Percentiles rank a stretch among this genome's conserved stretches.
Conservation (phyloP, 2,329 filamentous ascomycete species). For the Fusarium citri region DNA sequence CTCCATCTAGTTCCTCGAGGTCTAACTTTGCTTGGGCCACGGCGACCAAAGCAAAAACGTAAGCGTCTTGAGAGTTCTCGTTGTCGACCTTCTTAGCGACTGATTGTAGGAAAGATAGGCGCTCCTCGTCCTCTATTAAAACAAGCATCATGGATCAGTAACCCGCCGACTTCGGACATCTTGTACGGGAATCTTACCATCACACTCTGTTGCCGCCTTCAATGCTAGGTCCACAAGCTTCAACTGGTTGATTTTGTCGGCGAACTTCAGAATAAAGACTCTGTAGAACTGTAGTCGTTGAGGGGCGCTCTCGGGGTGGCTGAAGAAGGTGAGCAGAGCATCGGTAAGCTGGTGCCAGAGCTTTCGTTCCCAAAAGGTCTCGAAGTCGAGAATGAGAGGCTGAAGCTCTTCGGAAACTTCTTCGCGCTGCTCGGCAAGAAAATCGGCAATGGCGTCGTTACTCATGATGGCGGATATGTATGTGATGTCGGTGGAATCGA, state of each 20-base stretch:
- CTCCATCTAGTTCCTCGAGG: conserved; percentile 81
- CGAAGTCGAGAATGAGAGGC: conserved; percentile 87
- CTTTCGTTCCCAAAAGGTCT: conserved; percentile 98
- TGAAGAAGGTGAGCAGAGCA: conserved; percentile 88
- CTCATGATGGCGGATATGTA: conserved; percentile 69
- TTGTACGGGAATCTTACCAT: conserved; percentile 64
- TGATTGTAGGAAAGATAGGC: conserved; percentile 83
- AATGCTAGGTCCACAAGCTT: conserved; percentile 94
- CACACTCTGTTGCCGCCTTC: conserved; percentile 86
- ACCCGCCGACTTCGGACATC: conserved; percentile 18
- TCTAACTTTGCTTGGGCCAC: conserved; percentile 89
- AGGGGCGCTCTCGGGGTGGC: conserved; percentile 79
- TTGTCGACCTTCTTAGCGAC: conserved; percentile 91
- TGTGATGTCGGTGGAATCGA: conserved; percentile 14
- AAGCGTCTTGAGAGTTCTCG: conserved; percentile 92
- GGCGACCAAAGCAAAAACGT: conserved; percentile 92
- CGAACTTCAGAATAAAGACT: conserved; percentile 94
- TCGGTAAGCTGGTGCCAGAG: conserved; percentile 99
- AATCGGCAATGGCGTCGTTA: conserved; percentile 88
- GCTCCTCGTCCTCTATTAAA: conserved; percentile 81
- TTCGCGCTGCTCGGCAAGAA: conserved; percentile 91
- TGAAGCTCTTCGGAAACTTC: conserved; percentile 88
- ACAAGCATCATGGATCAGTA: conserved; percentile 24
- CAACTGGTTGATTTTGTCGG: conserved; percentile 98
- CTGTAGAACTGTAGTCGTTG: conserved; percentile 94